These are phyloP conservation scores for Serendipita sp. DNA, from an alignment of 768 basidiomycete genomes.

Conservation along the genomic window DNA sequence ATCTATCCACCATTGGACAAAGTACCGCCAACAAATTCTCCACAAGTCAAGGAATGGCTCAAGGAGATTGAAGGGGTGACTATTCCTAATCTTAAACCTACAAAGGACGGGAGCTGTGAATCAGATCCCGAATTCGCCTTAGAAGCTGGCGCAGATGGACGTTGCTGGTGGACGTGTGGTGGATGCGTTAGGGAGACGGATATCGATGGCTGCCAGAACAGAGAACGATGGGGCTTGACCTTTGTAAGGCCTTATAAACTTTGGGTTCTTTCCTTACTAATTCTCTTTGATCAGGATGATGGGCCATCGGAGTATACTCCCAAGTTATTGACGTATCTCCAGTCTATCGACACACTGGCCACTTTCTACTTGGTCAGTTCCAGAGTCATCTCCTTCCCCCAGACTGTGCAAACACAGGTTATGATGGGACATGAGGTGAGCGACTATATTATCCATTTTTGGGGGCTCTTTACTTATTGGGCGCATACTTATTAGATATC, in stretches of 20 bases:
- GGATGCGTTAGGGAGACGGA: conserved; percentile 13
- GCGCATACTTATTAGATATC: conserved; percentile 7
- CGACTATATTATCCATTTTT: too few relatives aligned
- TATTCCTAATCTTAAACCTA: conserved; percentile 27
- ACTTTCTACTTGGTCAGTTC: conserved; percentile 28
- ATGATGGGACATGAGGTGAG: conserved; percentile 18
- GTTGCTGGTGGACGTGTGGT: conserved; percentile 23
- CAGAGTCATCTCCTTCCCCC: conserved; percentile 26
- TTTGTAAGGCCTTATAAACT: background rate
- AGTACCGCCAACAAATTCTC: conserved; percentile 5
- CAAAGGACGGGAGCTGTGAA: conserved; percentile 48
- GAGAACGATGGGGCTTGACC: conserved; percentile 11
- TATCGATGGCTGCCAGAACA: conserved; percentile 10
- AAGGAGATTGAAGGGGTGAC: background rate
- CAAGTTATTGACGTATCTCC: conserved; percentile 26
- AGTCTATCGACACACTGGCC: conserved; percentile 22
- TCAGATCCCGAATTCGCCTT: conserved; percentile 39
- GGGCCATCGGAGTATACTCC: conserved; percentile 31
- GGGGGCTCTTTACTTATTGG: too few relatives aligned
- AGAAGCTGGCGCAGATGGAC: conserved; percentile 21
- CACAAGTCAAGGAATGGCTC: conserved; percentile 1
- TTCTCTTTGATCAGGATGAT: conserved; percentile 15
- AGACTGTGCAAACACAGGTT: conserved; percentile 29
- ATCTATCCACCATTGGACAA: conserved; percentile 6
- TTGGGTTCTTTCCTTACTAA: background rate